A percentile compares a stretch with the other conserved stretches of the same genome.
Conservation (phyloP, 805 yeast genomes). For the Metschnikowia dekortorum region DNA sequence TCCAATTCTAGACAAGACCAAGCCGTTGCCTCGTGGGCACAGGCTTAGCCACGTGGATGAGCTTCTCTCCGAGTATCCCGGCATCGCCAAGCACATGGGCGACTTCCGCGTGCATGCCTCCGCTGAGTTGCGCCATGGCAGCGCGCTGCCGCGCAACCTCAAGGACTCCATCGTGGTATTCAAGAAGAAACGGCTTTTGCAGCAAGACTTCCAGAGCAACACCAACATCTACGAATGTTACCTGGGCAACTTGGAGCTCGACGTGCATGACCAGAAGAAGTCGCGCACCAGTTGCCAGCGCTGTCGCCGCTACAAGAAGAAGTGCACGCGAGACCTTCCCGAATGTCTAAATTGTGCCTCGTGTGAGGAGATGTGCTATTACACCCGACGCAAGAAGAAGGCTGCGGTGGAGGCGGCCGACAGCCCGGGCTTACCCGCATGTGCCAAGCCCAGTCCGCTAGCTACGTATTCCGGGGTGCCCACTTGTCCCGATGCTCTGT, state of each 20-base stretch:
- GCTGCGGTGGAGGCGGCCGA: too few species aligned
- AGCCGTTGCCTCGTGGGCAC: neutral
- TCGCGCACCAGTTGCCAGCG: conserved; percentile 27
- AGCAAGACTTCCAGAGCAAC: conserved; percentile 9
- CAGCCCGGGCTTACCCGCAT: too few species aligned
- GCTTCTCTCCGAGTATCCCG: conserved; percentile 12
- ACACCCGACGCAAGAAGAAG: conserved; percentile 20
- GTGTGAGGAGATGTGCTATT: conserved; percentile 28
- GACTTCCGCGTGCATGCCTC: conserved; percentile 19
- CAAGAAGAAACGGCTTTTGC: conserved; percentile 24
- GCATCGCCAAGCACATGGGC: conserved; percentile 19
- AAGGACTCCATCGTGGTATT: conserved; percentile 23
- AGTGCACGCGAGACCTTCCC: conserved; percentile 28
- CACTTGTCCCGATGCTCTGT: too few species aligned
- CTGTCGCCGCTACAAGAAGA: conserved; percentile 30
- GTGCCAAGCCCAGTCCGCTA: too few species aligned
- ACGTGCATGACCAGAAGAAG: conserved; percentile 17
- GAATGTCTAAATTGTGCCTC: conserved; percentile 28
- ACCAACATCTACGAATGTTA: conserved; percentile 22
- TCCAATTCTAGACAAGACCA: neutral
- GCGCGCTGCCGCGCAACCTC: conserved; percentile 3
- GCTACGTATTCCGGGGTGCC: too few species aligned
- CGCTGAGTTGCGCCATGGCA: neutral
- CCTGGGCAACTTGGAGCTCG: conserved; percentile 18
- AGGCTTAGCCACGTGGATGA: conserved; percentile 3